These are phyloP conservation scores for Ajuga reptans DNA, from an alignment of 305 asterid species.

Conservation along the genomic window DNA sequence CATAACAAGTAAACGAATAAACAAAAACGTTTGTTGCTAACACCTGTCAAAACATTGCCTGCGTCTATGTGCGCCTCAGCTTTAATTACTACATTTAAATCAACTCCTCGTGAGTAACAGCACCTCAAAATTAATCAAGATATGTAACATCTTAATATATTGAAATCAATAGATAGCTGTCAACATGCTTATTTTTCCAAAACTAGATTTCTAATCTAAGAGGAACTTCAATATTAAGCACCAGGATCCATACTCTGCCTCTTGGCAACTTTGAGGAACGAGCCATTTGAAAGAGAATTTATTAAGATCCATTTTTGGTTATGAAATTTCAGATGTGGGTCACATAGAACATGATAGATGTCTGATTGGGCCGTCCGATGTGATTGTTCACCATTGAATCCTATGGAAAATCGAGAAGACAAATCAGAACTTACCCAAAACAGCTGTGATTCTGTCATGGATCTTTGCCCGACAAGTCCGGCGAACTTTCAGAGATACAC, in stretches of 20 bases:
- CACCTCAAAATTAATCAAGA: not conserved
- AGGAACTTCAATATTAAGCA: not conserved
- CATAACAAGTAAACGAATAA: not conserved
- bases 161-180: not conserved
- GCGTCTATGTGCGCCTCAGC: not conserved
- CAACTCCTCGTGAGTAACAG: not conserved
- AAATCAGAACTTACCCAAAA: constrained; percentile 44
- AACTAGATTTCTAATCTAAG: not conserved
- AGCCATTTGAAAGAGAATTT: not conserved
- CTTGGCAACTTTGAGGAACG: not conserved
- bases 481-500: constrained; percentile 48
- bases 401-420: not conserved
- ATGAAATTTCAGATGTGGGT: too few relatives aligned
- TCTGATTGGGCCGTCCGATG: not conserved
- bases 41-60: not conserved
- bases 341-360: not conserved
- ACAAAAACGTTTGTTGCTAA: not conserved
- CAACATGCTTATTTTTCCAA: not conserved
- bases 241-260: not conserved
- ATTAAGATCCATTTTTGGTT: too few relatives aligned
- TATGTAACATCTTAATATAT: not conserved
- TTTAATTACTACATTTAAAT: not conserved
- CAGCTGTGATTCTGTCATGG: constrained; percentile 67
- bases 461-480: constrained; percentile 73
- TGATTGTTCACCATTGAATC: not conserved